A percentile compares a stretch with the other conserved stretches of the same genome.
These are phyloP conservation scores for Apiospora aurea DNA, from an alignment of 2,329 filamentous ascomycete genomes.

Conservation along the genomic window DNA sequence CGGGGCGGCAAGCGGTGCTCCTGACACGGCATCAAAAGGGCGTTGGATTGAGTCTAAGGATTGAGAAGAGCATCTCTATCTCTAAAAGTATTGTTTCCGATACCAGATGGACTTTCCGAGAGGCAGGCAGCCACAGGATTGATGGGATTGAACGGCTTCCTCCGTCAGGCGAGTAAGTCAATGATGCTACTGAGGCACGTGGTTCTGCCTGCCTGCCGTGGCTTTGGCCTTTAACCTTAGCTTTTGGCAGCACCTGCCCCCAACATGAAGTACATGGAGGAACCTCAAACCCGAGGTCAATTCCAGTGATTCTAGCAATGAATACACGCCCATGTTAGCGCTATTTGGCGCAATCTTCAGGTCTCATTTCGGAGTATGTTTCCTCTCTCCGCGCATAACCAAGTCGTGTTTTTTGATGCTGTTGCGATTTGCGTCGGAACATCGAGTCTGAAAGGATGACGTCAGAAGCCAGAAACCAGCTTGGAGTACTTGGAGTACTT, in stretches of 20 bases:
- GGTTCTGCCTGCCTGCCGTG: not conserved
- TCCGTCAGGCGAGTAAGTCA: not conserved
- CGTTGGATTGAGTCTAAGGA: not conserved
- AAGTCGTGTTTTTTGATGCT: not conserved
- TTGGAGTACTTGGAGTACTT: too few species aligned
- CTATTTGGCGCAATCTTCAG: not conserved
- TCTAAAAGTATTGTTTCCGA: not conserved
- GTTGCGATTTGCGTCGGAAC: not conserved
- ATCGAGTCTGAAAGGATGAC: not conserved
- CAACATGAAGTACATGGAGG: too few species aligned
- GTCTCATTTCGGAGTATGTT: not conserved
- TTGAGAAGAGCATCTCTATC: not conserved
- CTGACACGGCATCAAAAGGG: not conserved
- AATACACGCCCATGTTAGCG: too few species aligned
- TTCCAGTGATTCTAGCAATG: not conserved
- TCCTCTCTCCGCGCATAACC: not conserved
- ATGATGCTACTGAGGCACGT: not conserved
- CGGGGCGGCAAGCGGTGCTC: too few species aligned
- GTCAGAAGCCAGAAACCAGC: not conserved
- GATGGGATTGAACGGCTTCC: not conserved
- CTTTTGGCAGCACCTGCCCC: not conserved
- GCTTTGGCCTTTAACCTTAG: not conserved
- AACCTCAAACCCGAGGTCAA: too few species aligned
- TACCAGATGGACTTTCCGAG: too few species aligned
- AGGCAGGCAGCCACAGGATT: not conserved